A percentile compares a stretch with the other conserved stretches of the same genome.
Conservation (phyloP, 177 flowering plant species). For the Vitis hybrid region DNA sequence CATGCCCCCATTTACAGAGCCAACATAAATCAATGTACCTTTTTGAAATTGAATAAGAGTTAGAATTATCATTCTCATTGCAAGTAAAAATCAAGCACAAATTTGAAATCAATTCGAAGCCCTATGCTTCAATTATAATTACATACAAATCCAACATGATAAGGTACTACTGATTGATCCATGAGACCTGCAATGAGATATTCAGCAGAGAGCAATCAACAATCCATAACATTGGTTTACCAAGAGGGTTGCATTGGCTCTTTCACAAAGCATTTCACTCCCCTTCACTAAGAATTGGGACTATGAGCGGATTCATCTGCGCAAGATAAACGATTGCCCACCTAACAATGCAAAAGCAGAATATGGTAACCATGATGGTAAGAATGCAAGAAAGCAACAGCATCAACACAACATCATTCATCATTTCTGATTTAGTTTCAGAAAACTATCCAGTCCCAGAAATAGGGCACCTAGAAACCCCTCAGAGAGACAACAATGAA, state of each 20-base stretch:
- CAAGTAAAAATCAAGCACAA: background rate
- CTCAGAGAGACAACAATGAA: no score
- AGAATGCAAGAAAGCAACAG: no score
- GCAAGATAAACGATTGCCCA: conserved; percentile 84
- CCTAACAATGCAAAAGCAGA: conserved; percentile 28
- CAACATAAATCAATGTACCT: background rate
- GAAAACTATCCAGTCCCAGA: no score
- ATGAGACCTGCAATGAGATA: conserved; percentile 1
- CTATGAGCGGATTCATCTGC: conserved; percentile 71
- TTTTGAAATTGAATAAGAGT: conserved; percentile 1
- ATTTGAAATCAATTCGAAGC: background rate
- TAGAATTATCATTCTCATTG: background rate
- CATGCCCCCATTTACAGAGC: no score
- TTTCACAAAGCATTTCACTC: conserved; percentile 28
- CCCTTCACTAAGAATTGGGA: conserved; percentile 61
- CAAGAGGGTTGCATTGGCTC: background rate
- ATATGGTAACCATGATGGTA: background rate
- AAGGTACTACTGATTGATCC: conserved; percentile 2
- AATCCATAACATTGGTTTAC: conserved; percentile 5
- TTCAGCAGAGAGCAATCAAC: background rate
- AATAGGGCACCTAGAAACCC: no score
- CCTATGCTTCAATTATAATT: conserved; percentile 11
- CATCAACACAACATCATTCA: no score
- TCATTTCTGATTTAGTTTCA: no score
- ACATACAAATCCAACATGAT: conserved; percentile 13